phyloP scores from a whole-genome alignment of 805 yeast species.

The Danielozyma ontarioensis region DNA sequence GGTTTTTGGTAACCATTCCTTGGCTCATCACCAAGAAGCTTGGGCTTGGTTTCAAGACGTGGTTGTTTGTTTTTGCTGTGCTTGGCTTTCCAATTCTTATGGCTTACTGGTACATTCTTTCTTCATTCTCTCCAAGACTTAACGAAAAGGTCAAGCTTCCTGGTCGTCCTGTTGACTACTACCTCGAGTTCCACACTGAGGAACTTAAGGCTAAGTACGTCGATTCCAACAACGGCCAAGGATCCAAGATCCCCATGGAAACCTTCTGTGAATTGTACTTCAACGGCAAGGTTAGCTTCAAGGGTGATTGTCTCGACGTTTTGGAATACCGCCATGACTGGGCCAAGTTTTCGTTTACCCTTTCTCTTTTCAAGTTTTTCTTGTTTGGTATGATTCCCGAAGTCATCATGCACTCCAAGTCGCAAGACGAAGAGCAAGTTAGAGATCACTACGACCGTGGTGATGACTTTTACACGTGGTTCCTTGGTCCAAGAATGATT shows the following conservation, averaged over 20 bases:
- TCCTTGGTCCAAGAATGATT: slow-evolving; percentile 90
- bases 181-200: slow-evolving; percentile 75
- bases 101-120: slow-evolving; percentile 77
- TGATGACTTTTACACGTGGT: slow-evolving; percentile 92
- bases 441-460: slow-evolving; percentile 95
- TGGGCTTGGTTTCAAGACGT: slow-evolving; percentile 67
- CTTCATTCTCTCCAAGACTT: slow-evolving; percentile 75
- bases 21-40: slow-evolving; percentile 56
- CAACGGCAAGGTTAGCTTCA: slow-evolving; percentile 77
- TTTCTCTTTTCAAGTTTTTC: slow-evolving; percentile 72
- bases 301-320: slow-evolving; percentile 80
- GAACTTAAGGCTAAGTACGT: slow-evolving; percentile 61
- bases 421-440: slow-evolving; percentile 95
- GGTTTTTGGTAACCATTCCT: slow-evolving; percentile 54
- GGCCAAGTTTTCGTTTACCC: slow-evolving; percentile 77
- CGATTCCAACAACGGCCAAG: slow-evolving; percentile 48
- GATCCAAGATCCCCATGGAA: slow-evolving; percentile 82
- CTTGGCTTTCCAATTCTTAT: slow-evolving; percentile 65
- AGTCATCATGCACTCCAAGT: slow-evolving; percentile 84
- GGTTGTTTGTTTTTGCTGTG: slow-evolving; percentile 52
- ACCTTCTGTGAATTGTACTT: slow-evolving; percentile 87
- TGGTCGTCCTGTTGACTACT: slow-evolving; percentile 69
- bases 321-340: slow-evolving; percentile 89
- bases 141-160: slow-evolving; percentile 76
- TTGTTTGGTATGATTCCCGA: slow-evolving; percentile 88